Evolutionary conservation across 805 yeast genomes (phyloP), one percentile per base, ranked within the genome.

Genomic region (Candida vaughaniae): DNA sequence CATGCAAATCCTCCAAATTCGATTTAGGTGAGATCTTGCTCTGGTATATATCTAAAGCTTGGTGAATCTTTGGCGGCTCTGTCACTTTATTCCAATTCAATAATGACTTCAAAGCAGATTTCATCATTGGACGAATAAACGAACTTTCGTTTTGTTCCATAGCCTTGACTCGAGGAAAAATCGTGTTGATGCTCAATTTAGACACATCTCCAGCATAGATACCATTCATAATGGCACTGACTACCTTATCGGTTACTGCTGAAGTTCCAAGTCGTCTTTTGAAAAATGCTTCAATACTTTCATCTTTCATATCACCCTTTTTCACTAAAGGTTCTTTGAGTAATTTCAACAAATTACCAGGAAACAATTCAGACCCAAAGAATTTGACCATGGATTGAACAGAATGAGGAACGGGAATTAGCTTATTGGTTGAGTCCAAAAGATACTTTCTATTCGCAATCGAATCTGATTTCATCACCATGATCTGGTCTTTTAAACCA

Each of bases 141-240:
- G 88, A 80, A 0, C 89, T 86, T 52, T 75, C 62, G 5, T 73
- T 58, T 19, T 62, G 52, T 53, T 89, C 96, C 31, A 80, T 58
- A 9, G 74, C 64, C 31, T 71, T 77, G 47, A 87, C 49, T 7
- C 59, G 49, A 3, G 81, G 79, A 43, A 86, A 54, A 0, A 86
- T 69, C 3, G 84, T 69, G 15, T 74, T 62, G 0, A 83, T 78
- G 64, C 95, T 85, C 33, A 91, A 59, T 38, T 75, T 65, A 5
- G 69, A 51, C 2, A 79, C 70, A 57, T 90, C 95, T 1, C 72
- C 72, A 1, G 95, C 96, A 58, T 89, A 91, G 1, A 93, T 80
- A 0, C 99, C 99, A 52, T 89, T 88, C 55, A 84, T 68, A 3
- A 89, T 62, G 0, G 96, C 98, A 58, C 95, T 85, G 15, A 85